Base-by-base conservation (phyloP, 2,329 filamentous ascomycete genomes). In the Alternaria gaisen region DNA sequence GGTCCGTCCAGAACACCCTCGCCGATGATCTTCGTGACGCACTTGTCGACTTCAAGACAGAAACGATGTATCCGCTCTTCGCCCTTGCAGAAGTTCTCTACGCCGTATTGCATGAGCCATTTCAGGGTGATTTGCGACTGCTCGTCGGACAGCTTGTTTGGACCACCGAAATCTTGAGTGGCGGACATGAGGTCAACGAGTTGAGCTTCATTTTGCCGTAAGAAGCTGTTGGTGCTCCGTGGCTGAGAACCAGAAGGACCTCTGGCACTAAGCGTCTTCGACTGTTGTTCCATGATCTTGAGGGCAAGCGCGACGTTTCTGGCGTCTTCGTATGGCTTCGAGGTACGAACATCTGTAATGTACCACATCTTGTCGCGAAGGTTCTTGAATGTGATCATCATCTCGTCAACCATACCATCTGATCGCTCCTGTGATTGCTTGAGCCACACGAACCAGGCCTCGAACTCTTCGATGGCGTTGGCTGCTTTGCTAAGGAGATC, bases 301-400 rank as follows among this genome's bases (percentile, higher is more conserved):
- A 99, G 82, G 5, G 94, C 95, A 61, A 91, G 86, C 6, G 93
- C 92, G 47, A 98, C 90, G 66, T 94, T 92, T 60, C 90, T 90
- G 40, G 92, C 93, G 68, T 96, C 91, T 61, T 95, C 92, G 72
- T 97, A 98, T 10, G 89, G 88, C 50, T 89, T 91, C 4, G 95
- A 97, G 71, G 94, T 94, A 64, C 92, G 90, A 28, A 98, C 94
- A 77, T 97, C 93, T 1, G 92, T 94, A 61, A 95, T 91, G 76
- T 97, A 99, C 95, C 95, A 99, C 92, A 98, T 97, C 83, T 98
- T 98, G 77, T 97, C 92, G 42, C 95, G 88, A 40, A 97, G 84
- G 22, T 90, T 89, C 58, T 89, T 87, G 38, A 95, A 84, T 5
- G 88, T 87, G 60, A 85, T 84, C 84, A 92, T 91, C 87, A 93